Evolutionary conservation across 202 grass and related monocot genomes (phyloP).

Genomic region (Carex arenaria): DNA sequence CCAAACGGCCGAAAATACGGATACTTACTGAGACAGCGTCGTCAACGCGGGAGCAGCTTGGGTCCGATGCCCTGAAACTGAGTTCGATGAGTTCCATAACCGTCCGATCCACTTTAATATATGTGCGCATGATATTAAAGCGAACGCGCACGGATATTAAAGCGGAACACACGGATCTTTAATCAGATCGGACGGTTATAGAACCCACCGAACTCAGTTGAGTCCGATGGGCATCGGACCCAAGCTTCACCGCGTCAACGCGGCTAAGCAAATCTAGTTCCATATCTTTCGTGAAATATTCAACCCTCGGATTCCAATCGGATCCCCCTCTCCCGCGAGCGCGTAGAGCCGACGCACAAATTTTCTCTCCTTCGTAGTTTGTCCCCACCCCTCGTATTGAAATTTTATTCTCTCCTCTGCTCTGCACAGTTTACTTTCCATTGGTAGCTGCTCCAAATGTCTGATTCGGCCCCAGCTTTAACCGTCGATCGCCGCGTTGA

Average conservation of each 20-base stretch:
- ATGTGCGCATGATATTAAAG: too few species aligned
- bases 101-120: too few species aligned
- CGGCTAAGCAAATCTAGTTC: background rate
- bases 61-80: too few species aligned
- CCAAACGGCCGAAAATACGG: background rate
- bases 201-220: too few species aligned
- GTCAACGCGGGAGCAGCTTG: background rate
- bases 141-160: too few species aligned
- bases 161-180: too few species aligned
- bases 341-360: background rate
- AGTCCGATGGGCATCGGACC: too few species aligned
- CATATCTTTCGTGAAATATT: too few species aligned
- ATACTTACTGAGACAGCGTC: background rate
- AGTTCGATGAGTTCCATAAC: too few species aligned
- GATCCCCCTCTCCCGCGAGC: background rate
- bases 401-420: background rate
- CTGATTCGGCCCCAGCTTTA: background rate
- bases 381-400: too few species aligned
- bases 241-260: background rate
- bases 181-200: too few species aligned
- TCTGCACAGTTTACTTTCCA: background rate
- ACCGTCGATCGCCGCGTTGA: conserved; percentile 42
- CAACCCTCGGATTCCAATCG: too few species aligned
- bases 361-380: background rate
- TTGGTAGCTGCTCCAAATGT: background rate